Evolutionary conservation across 2,329 filamentous ascomycete species (phyloP), one percentile per base, ranked within the genome.

Genomic region (Magnaporthales sp.): DNA sequence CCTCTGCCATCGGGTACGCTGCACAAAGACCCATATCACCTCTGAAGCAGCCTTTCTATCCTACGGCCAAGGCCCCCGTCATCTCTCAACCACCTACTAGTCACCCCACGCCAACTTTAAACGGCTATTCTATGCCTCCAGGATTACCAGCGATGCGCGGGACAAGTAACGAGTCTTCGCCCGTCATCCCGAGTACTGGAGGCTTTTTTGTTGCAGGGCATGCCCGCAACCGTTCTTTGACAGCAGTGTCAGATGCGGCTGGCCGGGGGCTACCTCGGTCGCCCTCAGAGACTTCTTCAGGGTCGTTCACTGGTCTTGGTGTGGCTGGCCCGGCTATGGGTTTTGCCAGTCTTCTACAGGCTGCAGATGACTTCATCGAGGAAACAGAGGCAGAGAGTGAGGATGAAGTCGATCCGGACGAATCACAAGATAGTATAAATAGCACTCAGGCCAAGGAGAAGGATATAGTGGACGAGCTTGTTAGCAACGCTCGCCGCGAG

Each of bases 401-500:
- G 4, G 77, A 77, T 3, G 70, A 71, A 15, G 72, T 73, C 1
- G 73, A 73, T 6, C 68, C 73, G 10, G 76, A 75, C 22, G 75
- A 73, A 24, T 68, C 69, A 29, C 75, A 69, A 46, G 73, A 67
- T 5, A 76, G 26, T 4, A 80, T 77, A 13, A 70, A 81, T 4
- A 81, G 84, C 63, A 89, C 87, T 70, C 86, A 89, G 4, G 83
- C 83, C 22, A 91, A 84, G 75, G 82, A 81, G 63, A 80, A 75
- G 31, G 79, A 78, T 71, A 80, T 82, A 13, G 80, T 90, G 68
- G 91, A 87, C 69, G 93, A 96, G 68, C 82, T 92, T 7, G 92
- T 95, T 11, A 86, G 90, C n/a, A 95, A 92, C 74, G 95, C 95
- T 15, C 87, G 95, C 31, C 86, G 92, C 46, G 95, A 98, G 77